A percentile compares a stretch with the other conserved stretches of the same genome.
These are phyloP conservation scores for Acanthamoeba quina DNA, from an alignment of 208 protist species.

Conservation along the genomic window DNA sequence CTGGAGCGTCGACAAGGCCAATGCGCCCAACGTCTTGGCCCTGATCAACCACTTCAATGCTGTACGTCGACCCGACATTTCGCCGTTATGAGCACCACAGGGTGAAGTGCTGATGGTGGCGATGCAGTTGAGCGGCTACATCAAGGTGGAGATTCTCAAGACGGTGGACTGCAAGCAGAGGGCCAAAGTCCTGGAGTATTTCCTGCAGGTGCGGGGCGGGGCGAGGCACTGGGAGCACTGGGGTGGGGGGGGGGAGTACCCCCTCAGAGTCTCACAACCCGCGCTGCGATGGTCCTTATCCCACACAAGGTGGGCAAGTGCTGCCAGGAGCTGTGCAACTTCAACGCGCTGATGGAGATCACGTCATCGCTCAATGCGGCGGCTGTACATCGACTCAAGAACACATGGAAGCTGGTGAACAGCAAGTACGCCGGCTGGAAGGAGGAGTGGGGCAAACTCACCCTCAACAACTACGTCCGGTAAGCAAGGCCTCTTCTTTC, in stretches of 20 bases:
- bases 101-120: background rate
- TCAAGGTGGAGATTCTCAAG: conserved; percentile 1
- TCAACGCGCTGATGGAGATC: conserved; percentile 7
- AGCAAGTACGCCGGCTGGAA: background rate
- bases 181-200: background rate
- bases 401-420: background rate
- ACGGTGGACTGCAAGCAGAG: background rate
- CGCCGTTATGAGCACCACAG: background rate
- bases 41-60: conserved; percentile 55
- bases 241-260: too few species aligned
- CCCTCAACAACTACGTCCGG: too few species aligned
- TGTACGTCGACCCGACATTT: background rate
- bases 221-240: background rate
- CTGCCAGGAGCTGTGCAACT: background rate
- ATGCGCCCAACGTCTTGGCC: background rate
- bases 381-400: background rate
- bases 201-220: background rate
- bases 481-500: too few species aligned
- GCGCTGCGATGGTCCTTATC: background rate
- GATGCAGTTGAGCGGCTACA: background rate
- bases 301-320: background rate
- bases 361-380: background rate
- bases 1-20: conserved; percentile 13
- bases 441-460: conserved; percentile 20
- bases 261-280: too few species aligned